These are phyloP conservation scores for Loxodes magnus DNA, from an alignment of 73 alveolate genomes.

Conservation along the genomic window DNA sequence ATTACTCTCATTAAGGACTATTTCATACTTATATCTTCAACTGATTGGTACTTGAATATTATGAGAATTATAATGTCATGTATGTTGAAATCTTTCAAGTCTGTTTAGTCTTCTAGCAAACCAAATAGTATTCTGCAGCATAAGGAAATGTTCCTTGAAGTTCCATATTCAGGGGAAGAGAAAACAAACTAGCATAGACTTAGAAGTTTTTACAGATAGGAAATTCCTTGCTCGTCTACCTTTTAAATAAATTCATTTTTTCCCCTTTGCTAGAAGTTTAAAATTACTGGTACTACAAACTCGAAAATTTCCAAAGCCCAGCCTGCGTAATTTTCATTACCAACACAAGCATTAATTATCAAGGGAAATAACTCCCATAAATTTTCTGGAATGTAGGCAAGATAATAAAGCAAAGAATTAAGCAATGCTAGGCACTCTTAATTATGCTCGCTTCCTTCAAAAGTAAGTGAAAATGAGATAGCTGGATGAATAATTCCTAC, in stretches of 20 bases:
- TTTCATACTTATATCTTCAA: too few relatives aligned
- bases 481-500: constrained; percentile 23
- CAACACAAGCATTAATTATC: too few relatives aligned
- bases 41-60: too few relatives aligned
- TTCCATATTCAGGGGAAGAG: background rate
- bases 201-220: constrained; percentile 6
- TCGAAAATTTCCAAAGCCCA: constrained; percentile 26
- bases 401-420: constrained; percentile 34
- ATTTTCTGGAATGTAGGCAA: too few relatives aligned
- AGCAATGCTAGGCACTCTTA: constrained; percentile 48
- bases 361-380: too few relatives aligned
- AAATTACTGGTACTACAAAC: constrained; percentile 15
- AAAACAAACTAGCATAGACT: constrained; percentile 3
- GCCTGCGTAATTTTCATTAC: too few relatives aligned
- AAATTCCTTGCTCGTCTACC: background rate
- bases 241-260: constrained; percentile 9
- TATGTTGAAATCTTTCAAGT: too few relatives aligned
- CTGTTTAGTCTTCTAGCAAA: constrained; percentile 29
- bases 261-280: constrained; percentile 31
- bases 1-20: too few relatives aligned
- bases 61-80: too few relatives aligned
- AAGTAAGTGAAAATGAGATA: constrained; percentile 13
- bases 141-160: constrained; percentile 5
- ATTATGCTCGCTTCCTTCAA: constrained; percentile 21
- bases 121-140: constrained; percentile 30